Percentiles rank a stretch among this genome's conserved stretches.
These are phyloP conservation scores for Postia placenta DNA, from an alignment of 768 basidiomycete genomes.

Conservation along the genomic window DNA sequence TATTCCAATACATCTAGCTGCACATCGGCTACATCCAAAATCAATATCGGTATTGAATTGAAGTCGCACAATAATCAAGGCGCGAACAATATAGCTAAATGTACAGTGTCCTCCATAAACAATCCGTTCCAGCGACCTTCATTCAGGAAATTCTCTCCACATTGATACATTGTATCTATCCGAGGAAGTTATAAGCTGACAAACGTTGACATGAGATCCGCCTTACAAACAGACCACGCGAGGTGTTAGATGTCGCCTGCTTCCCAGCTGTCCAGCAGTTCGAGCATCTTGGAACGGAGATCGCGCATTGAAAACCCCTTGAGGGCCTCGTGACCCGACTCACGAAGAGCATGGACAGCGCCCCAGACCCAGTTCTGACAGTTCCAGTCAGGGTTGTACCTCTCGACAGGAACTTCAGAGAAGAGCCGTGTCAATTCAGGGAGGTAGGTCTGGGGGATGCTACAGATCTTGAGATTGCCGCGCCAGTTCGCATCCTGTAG, in stretches of 20 bases:
- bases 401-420: slow-evolving; percentile 10
- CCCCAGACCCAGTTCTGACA: slow-evolving; percentile 18
- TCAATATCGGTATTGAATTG: too few relatives aligned
- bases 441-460: slow-evolving; percentile 9
- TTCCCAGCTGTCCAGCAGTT: slow-evolving; percentile 15
- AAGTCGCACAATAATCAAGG: too few relatives aligned
- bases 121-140: too few relatives aligned
- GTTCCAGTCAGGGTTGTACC: slow-evolving; percentile 13
- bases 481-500: slow-evolving; percentile 11
- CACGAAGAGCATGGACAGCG: slow-evolving; percentile 10
- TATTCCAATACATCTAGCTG: background rate
- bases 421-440: slow-evolving; percentile 12
- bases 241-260: slow-evolving; percentile 15
- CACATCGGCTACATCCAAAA: too few relatives aligned
- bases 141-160: too few relatives aligned
- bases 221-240: too few relatives aligned
- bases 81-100: too few relatives aligned
- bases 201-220: too few relatives aligned
- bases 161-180: too few relatives aligned
- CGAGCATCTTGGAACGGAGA: slow-evolving; percentile 8
- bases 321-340: slow-evolving; percentile 6
- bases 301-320: slow-evolving; percentile 7
- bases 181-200: too few relatives aligned
- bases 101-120: too few relatives aligned
- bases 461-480: slow-evolving; percentile 11